phyloP scores from a whole-genome alignment of 2,329 filamentous ascomycete genomes.

The Fusarium graminum region DNA sequence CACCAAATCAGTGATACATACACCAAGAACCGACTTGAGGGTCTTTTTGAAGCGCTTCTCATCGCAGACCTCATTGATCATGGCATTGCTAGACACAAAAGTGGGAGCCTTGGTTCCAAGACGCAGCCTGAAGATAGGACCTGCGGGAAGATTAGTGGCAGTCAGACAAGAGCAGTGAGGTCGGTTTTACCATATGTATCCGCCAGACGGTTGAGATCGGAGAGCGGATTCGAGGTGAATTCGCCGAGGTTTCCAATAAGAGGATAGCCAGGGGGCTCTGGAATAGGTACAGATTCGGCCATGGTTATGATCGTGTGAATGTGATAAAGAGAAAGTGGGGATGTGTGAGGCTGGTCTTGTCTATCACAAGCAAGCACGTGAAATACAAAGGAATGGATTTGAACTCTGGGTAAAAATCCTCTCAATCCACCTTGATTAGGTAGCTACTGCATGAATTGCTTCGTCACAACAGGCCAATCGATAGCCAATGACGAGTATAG shows the following conservation, averaged over 20 bases:
- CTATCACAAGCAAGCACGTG: conserved; percentile 4
- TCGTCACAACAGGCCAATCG: not conserved
- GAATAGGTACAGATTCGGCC: conserved; percentile 64
- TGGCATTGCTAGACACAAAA: conserved; percentile 64
- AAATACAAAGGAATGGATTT: not conserved
- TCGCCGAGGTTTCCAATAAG: conserved; percentile 75
- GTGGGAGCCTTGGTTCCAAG: conserved; percentile 48
- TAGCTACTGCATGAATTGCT: not conserved
- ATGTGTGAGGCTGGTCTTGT: not conserved
- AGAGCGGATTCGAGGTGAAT: conserved; percentile 70
- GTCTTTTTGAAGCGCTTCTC: conserved; percentile 75
- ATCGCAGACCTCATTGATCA: conserved; percentile 74
- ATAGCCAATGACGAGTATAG: not conserved
- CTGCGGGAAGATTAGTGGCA: conserved; percentile 23
- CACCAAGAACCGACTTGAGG: conserved; percentile 61
- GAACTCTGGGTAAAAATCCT: conserved; percentile 13
- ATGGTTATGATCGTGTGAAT: conserved; percentile 36
- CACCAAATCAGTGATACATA: conserved; percentile 36
- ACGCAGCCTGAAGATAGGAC: conserved; percentile 43
- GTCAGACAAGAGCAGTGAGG: not conserved
- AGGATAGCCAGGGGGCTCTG: conserved; percentile 73
- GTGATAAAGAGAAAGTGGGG: conserved; percentile 1
- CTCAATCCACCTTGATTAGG: conserved; percentile 10
- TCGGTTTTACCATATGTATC: conserved; percentile 71
- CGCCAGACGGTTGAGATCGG: conserved; percentile 68